Percentiles rank a stretch among this genome's conserved stretches.
phyloP scores from a whole-genome alignment of 2,329 filamentous ascomycete genomes.

The Ophiostoma sp. region DNA sequence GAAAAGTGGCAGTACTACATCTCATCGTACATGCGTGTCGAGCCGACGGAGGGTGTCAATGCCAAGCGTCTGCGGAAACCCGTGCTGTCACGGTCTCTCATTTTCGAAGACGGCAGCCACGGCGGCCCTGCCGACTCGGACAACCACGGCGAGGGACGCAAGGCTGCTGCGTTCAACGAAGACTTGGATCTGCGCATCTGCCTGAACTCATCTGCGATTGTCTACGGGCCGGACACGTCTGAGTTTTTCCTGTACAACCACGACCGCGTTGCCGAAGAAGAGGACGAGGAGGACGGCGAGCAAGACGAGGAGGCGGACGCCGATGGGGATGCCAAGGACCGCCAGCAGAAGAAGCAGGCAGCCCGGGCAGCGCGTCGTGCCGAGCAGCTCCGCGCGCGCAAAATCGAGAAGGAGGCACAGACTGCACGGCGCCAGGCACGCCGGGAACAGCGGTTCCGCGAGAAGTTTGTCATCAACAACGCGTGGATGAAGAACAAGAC shows the following conservation, averaged over 20 bases:
- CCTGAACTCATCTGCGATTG: slow-evolving; percentile 70
- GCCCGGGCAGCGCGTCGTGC: slow-evolving; percentile 19
- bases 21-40: slow-evolving; percentile 80
- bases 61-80: slow-evolving; percentile 60
- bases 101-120: slow-evolving; percentile 11
- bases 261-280: slow-evolving; percentile 56
- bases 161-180: slow-evolving; percentile 58
- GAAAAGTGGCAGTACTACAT: slow-evolving; percentile 94
- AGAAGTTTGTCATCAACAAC: slow-evolving; percentile 78
- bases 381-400: slow-evolving; percentile 24
- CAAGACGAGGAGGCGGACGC: slow-evolving; percentile 1
- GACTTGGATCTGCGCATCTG: slow-evolving; percentile 68
- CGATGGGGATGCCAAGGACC: not conserved
- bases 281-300: slow-evolving; percentile 18
- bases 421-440: slow-evolving; percentile 34
- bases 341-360: slow-evolving; percentile 12
- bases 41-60: slow-evolving; percentile 76
- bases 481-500: slow-evolving; percentile 74
- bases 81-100: slow-evolving; percentile 64
- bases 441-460: slow-evolving; percentile 51
- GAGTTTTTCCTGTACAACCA: slow-evolving; percentile 70
- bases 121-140: slow-evolving; percentile 35
- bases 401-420: slow-evolving; percentile 47
- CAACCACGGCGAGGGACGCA: slow-evolving; percentile 53
- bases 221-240: slow-evolving; percentile 64